These are phyloP conservation scores for Pinus albicaulis DNA, from an alignment of 75 land plant species.

Conservation along the genomic window DNA sequence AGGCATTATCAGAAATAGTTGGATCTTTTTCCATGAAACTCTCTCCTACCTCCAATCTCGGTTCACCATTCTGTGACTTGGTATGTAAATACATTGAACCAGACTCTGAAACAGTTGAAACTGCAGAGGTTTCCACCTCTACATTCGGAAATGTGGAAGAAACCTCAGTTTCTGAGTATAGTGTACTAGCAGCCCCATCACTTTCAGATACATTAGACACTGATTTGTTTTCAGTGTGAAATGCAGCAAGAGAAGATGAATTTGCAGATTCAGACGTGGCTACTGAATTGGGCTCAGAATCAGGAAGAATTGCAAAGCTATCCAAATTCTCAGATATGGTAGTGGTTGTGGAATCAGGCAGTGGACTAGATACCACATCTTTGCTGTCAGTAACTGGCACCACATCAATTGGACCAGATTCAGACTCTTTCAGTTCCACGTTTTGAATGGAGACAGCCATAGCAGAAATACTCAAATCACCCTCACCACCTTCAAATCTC, in stretches of 20 bases:
- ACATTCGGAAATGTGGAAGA: background rate
- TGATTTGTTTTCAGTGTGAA: background rate
- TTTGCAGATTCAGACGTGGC: background rate
- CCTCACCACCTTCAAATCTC: conserved; percentile 1
- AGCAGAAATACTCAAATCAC: background rate
- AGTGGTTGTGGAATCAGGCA: background rate
- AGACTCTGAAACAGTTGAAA: background rate
- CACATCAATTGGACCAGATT: conserved; percentile 4
- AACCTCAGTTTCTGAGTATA: background rate
- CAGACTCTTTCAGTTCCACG: background rate
- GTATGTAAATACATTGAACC: background rate
- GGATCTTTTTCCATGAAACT: background rate
- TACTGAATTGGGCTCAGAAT: conserved; percentile 2
- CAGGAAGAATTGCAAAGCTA: background rate
- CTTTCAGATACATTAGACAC: background rate
- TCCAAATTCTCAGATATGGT: background rate
- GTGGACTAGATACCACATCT: background rate
- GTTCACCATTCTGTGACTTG: background rate
- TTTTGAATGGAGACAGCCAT: background rate
- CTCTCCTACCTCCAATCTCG: background rate
- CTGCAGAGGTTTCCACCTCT: background rate
- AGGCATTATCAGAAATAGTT: conserved; percentile 1
- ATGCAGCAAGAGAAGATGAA: background rate
- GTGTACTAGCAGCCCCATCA: background rate
- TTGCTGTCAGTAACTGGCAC: background rate